Evolutionary conservation across 345 rosid genomes (phyloP).

Genomic region (Eucalyptus virginea): DNA sequence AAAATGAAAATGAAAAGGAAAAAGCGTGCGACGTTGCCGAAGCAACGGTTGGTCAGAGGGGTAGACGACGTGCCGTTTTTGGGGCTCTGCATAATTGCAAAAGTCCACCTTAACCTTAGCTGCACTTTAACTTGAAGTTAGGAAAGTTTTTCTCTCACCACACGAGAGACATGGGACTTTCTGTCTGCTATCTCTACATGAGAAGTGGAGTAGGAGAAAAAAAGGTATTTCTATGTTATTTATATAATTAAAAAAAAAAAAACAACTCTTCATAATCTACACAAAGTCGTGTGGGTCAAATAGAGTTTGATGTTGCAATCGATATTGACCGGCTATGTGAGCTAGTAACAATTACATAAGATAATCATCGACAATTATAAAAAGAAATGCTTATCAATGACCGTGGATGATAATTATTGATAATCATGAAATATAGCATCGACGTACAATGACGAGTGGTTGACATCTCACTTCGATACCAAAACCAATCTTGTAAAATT

Average conservation of each 20-base stretch:
- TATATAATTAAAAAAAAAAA: background rate
- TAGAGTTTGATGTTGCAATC: background rate
- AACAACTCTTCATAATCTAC: background rate
- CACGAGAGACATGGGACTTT: background rate
- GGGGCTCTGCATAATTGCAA: background rate
- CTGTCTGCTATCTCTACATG: background rate
- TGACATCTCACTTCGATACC: background rate
- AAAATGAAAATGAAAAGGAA: background rate
- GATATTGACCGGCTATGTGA: accelerated
- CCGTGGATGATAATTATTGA: accelerated
- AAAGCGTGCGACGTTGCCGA: background rate
- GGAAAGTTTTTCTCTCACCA: background rate
- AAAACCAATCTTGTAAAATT: background rate
- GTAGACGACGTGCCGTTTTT: background rate
- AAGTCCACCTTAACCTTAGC: background rate
- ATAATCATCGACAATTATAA: accelerated
- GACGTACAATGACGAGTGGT: accelerated
- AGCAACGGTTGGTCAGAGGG: background rate
- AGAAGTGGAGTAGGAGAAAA: background rate
- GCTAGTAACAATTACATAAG: background rate
- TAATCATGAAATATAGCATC: background rate
- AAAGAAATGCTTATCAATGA: background rate
- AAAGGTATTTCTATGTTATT: background rate
- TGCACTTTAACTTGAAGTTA: background rate
- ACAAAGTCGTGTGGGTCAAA: background rate